These are phyloP conservation scores for Aspergillus incahuasiensis DNA, from an alignment of 495 filamentous ascomycete genomes.

Conservation along the genomic window DNA sequence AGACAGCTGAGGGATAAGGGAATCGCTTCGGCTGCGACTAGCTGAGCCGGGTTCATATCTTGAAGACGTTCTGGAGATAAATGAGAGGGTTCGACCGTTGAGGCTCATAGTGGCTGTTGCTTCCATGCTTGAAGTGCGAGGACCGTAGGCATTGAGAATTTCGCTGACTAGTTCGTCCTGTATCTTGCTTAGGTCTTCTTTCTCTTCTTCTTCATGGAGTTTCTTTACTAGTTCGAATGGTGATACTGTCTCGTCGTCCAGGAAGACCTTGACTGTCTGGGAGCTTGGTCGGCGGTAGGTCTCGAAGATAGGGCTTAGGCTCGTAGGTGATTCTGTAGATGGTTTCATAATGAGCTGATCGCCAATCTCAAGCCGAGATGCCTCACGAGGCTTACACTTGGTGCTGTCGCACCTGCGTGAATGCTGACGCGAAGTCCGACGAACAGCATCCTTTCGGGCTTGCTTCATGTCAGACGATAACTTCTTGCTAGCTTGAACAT, in stretches of 20 bases:
- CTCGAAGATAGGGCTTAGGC: background rate
- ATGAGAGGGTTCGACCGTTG: background rate
- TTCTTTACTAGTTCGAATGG: background rate
- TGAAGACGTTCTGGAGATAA: background rate
- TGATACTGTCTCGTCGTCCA: background rate
- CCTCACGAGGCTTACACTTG: background rate
- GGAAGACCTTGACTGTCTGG: background rate
- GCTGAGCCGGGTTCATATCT: background rate
- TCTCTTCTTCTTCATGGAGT: background rate
- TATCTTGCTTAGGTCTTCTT: background rate
- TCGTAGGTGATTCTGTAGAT: background rate
- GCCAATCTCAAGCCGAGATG: background rate
- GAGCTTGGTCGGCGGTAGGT: background rate
- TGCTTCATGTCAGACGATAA: slow-evolving; percentile 22
- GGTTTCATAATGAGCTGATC: background rate
- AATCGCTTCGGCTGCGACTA: background rate
- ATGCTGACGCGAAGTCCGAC: background rate
- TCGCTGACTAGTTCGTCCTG: background rate
- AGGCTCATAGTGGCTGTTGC: background rate
- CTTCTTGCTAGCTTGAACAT: slow-evolving; percentile 8
- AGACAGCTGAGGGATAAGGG: background rate
- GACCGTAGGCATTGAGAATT: background rate
- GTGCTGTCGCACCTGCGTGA: background rate
- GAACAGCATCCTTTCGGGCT: slow-evolving; percentile 3
- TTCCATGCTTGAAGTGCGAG: background rate